Percentiles rank a stretch among this genome's conserved stretches.
These are phyloP conservation scores for Plasmodium adleri DNA, from an alignment of 169 alveolate species.

Conservation along the genomic window DNA sequence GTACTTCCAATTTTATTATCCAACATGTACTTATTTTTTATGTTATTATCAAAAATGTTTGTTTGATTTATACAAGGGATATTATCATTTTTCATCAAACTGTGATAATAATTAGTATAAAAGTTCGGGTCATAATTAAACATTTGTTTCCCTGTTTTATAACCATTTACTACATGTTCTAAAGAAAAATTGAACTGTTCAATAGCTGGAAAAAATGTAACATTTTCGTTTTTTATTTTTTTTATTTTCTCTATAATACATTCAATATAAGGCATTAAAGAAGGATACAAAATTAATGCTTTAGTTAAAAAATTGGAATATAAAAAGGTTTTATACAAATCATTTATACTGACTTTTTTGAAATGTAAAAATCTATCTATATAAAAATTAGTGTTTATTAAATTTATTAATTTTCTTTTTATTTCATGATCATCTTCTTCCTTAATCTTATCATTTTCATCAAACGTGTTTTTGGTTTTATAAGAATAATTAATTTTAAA, in stretches of 20 bases:
- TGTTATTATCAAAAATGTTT: no score
- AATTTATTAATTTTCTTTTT: slow-evolving; percentile 44
- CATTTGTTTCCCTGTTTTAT: no score
- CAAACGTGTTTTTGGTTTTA: background rate
- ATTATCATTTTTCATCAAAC: slow-evolving; percentile 4
- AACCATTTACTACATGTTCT: background rate
- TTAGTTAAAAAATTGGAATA: slow-evolving; percentile 69
- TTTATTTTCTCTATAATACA: slow-evolving; percentile 50
- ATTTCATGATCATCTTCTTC: slow-evolving; percentile 17
- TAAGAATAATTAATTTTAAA: slow-evolving; percentile 71
- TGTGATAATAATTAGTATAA: background rate
- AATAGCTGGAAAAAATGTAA: background rate
- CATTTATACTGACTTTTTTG: slow-evolving; percentile 51
- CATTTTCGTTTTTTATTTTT: slow-evolving; percentile 47
- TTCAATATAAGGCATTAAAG: slow-evolving; percentile 58
- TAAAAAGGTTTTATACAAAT: slow-evolving; percentile 61
- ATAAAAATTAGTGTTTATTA: slow-evolving; percentile 28
- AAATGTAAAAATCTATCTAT: slow-evolving; percentile 55
- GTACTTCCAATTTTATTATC: no score
- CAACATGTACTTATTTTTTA: no score
- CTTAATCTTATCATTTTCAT: slow-evolving; percentile 9
- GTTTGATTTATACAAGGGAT: no score
- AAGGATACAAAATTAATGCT: slow-evolving; percentile 65
- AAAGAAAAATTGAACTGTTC: slow-evolving; percentile 39
- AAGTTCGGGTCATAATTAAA: no score